A percentile compares a stretch with the other conserved stretches of the same genome.
Conservation (phyloP, 164 flowering plant species). For the Berberis vulgaris region DNA sequence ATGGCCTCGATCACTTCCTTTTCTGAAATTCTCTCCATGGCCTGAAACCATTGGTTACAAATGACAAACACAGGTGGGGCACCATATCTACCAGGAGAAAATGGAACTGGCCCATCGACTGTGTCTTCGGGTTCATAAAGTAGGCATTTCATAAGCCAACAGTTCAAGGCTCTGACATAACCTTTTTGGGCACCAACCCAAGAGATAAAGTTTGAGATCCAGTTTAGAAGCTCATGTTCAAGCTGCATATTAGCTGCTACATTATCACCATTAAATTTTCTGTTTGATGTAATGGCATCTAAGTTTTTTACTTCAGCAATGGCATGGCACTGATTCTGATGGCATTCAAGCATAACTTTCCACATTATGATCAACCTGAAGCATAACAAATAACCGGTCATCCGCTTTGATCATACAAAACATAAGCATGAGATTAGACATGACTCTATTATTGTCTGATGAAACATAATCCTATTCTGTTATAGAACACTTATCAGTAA, state of each 20-base stretch:
- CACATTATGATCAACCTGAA: slow-evolving; percentile 53
- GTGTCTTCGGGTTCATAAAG: slow-evolving; percentile 40
- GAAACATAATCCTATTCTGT: too few species aligned
- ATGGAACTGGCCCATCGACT: slow-evolving; percentile 33
- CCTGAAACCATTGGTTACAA: slow-evolving; percentile 43
- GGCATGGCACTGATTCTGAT: slow-evolving; percentile 30
- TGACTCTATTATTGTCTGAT: too few species aligned
- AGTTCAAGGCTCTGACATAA: slow-evolving; percentile 38
- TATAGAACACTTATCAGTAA: too few species aligned
- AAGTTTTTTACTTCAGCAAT: slow-evolving; percentile 33
- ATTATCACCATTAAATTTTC: slow-evolving; percentile 22
- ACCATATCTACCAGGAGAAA: slow-evolving; percentile 43
- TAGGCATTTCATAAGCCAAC: slow-evolving; percentile 49
- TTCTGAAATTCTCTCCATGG: slow-evolving; percentile 35
- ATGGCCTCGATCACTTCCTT: slow-evolving; percentile 42
- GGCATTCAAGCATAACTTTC: slow-evolving; percentile 56
- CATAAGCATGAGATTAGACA: too few species aligned
- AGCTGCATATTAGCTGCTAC: slow-evolving; percentile 29
- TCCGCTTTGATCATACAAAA: neutral
- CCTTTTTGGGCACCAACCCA: slow-evolving; percentile 45
- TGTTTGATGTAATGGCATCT: slow-evolving; percentile 17
- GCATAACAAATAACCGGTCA: neutral
- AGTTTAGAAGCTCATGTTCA: slow-evolving; percentile 36
- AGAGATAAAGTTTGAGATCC: slow-evolving; percentile 30
- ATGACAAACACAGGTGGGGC: slow-evolving; percentile 51